phyloP scores from a whole-genome alignment of 805 yeast species.

The Yarrowia sp. region DNA sequence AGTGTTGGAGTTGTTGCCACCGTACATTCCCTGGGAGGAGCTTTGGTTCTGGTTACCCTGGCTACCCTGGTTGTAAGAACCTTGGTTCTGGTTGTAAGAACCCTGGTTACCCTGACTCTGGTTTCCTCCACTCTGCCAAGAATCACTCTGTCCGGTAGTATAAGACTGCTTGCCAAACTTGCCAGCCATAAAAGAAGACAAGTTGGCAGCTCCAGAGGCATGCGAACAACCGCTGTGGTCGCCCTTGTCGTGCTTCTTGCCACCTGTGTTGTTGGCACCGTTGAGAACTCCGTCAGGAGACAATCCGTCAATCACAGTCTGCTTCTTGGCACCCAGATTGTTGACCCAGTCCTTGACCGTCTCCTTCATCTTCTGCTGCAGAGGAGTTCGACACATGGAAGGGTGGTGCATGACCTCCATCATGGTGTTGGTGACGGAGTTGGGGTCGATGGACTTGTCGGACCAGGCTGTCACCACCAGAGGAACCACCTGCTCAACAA shows the following conservation, averaged over 20 bases:
- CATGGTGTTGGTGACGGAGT: constrained; percentile 26
- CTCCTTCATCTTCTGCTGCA: constrained; percentile 29
- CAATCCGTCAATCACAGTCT: constrained; percentile 24
- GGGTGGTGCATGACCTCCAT: constrained; percentile 32
- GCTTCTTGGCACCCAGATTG: constrained; percentile 24
- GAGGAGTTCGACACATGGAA: constrained; percentile 26
- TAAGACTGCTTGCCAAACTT: constrained; percentile 8
- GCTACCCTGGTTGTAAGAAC: not conserved
- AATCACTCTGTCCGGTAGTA: constrained; percentile 17
- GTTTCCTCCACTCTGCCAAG: constrained; percentile 15
- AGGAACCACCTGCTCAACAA: constrained; percentile 29
- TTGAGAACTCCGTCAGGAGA: constrained; percentile 29
- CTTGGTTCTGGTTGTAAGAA: not conserved
- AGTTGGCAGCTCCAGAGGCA: constrained; percentile 3
- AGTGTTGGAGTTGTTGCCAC: not conserved
- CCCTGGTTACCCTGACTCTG: not conserved
- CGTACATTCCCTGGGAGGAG: not conserved
- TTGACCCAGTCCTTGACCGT: constrained; percentile 28
- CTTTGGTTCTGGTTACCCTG: not conserved
- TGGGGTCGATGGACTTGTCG: constrained; percentile 27
- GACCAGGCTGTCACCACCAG: constrained; percentile 30
- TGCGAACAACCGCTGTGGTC: constrained; percentile 19
- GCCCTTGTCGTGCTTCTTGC: constrained; percentile 23
- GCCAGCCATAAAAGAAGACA: constrained; percentile 13
- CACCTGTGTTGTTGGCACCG: constrained; percentile 28